Evolutionary conservation across 73 alveolate species (phyloP).

Genomic region (Urostyla sp.): DNA sequence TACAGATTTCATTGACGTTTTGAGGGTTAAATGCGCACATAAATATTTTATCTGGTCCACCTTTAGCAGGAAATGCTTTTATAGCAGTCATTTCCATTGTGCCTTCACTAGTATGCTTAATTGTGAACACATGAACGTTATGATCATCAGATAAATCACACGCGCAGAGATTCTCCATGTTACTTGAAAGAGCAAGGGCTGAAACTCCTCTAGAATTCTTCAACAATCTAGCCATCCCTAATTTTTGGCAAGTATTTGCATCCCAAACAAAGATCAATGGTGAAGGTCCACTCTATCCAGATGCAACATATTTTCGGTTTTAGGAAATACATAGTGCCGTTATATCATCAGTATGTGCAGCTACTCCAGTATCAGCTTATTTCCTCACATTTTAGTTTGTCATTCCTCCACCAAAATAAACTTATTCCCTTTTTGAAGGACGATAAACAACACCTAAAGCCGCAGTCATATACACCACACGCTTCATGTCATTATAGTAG

Average conservation of each 20-base stretch:
- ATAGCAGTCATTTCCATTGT: constrained; percentile 81
- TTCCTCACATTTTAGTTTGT: constrained; percentile 23
- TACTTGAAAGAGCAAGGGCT: constrained; percentile 87
- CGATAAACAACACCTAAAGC: constrained; percentile 92
- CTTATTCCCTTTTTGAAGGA: constrained; percentile 68
- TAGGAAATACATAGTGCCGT: constrained; percentile 83
- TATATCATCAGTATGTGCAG: constrained; percentile 94
- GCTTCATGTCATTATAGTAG: constrained; percentile 72
- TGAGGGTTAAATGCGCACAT: constrained; percentile 83
- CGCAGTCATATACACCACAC: constrained; percentile 93
- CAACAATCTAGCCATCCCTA: constrained; percentile 69
- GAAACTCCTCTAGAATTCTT: constrained; percentile 87
- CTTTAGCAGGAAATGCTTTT: constrained; percentile 65
- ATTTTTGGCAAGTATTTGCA: constrained; percentile 74
- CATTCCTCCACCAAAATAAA: constrained; percentile 85
- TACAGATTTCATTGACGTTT: constrained; percentile 74
- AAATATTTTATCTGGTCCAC: constrained; percentile 90
- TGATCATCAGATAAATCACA: constrained; percentile 93
- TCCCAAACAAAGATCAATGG: constrained; percentile 93
- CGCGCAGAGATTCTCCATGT: constrained; percentile 76
- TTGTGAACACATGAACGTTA: constrained; percentile 85
- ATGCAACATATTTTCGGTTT: constrained; percentile 82
- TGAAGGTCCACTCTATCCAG: constrained; percentile 93
- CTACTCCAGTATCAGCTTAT: constrained; percentile 16
- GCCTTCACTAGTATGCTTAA: too few relatives aligned